These are phyloP conservation scores for Crithidia sp. DNA, from an alignment of 208 protist species.

Conservation along the genomic window DNA sequence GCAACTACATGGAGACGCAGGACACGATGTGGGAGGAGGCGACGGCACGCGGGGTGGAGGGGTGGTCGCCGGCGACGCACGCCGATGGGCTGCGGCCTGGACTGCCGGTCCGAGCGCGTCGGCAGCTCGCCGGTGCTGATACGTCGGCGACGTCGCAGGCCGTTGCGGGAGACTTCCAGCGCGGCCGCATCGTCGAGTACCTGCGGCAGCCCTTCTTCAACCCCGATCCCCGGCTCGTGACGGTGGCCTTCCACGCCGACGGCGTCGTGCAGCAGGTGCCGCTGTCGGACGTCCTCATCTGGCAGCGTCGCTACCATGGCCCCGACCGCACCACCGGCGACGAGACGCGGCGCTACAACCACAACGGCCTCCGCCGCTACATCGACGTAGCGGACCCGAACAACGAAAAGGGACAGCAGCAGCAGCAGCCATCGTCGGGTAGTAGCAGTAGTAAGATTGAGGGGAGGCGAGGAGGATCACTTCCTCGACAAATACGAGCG, in stretches of 20 bases:
- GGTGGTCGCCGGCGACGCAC: slow-evolving; percentile 89
- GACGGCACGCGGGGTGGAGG: slow-evolving; percentile 70
- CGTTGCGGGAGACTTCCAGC: slow-evolving; percentile 61
- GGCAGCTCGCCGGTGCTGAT: slow-evolving; percentile 29
- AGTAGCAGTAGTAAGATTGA: not conserved
- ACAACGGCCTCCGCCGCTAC: slow-evolving; percentile 67
- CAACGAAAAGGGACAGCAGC: slow-evolving; percentile 42
- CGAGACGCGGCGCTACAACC: slow-evolving; percentile 73
- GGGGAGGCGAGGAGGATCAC: slow-evolving; percentile 48
- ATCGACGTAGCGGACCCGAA: slow-evolving; percentile 85
- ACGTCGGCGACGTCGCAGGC: not conserved
- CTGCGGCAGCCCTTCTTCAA: slow-evolving; percentile 85
- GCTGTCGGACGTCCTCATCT: slow-evolving; percentile 79
- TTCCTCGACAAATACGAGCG: slow-evolving; percentile 90
- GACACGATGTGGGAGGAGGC: slow-evolving; percentile 85
- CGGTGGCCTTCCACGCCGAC: slow-evolving; percentile 71
- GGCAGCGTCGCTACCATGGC: slow-evolving; percentile 84
- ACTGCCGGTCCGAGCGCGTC: slow-evolving; percentile 77
- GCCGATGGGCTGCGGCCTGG: slow-evolving; percentile 75
- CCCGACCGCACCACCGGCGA: slow-evolving; percentile 87
- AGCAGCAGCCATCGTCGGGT: not conserved
- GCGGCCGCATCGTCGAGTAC: slow-evolving; percentile 74
- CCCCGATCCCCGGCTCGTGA: slow-evolving; percentile 80
- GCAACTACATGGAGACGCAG: slow-evolving; percentile 91
- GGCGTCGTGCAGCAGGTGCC: slow-evolving; percentile 65